These are phyloP conservation scores for Marsdenia floribunda DNA, from an alignment of 257 asterid species.

Conservation along the genomic window DNA sequence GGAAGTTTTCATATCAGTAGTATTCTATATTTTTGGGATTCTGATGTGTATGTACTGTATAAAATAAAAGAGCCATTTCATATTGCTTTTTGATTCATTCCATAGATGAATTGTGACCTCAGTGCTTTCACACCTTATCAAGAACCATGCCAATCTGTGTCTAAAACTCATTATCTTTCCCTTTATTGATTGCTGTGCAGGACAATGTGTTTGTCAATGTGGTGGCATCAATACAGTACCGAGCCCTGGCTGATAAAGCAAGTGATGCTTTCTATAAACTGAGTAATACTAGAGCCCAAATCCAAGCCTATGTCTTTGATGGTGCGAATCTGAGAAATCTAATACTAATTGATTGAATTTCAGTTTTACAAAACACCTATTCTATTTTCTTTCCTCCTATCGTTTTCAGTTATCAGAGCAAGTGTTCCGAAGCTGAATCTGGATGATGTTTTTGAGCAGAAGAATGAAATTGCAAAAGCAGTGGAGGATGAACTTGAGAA, in stretches of 20 bases:
- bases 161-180: neutral
- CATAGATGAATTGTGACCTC: neutral
- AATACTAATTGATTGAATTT: neutral
- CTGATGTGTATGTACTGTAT: neutral
- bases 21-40: neutral
- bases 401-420: constrained; percentile 58
- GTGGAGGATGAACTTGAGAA: constrained; percentile 84
- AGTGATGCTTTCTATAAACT: constrained; percentile 81
- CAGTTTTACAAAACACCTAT: neutral
- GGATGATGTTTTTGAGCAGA: constrained; percentile 74
- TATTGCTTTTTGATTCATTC: neutral
- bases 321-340: constrained; percentile 34
- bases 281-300: constrained; percentile 66
- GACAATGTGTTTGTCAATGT: constrained; percentile 83
- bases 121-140: neutral
- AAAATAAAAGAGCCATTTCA: neutral
- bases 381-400: neutral
- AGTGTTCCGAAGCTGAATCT: constrained; percentile 62
- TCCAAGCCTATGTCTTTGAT: constrained; percentile 81
- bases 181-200: constrained; percentile 26
- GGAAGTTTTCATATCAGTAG: neutral
- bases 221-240: constrained; percentile 79
- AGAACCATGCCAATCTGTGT: too few species aligned
- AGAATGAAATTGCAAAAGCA: constrained; percentile 68
- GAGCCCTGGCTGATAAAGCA: constrained; percentile 67